Conservation (phyloP, 139 green algal species). For the Eudorina sp. region DNA sequence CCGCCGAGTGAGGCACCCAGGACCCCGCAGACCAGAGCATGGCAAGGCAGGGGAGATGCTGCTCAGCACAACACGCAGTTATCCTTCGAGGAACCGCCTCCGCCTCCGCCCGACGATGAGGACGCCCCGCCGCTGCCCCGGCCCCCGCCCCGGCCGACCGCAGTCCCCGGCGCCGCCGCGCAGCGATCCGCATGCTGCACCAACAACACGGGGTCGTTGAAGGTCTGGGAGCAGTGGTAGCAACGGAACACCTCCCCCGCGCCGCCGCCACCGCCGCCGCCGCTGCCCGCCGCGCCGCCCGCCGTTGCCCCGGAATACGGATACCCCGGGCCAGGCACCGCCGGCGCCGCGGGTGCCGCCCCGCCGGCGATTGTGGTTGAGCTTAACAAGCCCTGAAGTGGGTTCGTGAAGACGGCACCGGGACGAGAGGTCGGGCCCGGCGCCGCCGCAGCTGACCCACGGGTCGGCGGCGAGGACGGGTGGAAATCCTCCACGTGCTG, state of each 20-base stretch:
- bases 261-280: background rate
- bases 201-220: constrained; percentile 51
- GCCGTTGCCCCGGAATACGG: background rate
- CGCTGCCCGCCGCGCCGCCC: background rate
- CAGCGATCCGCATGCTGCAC: constrained; percentile 49
- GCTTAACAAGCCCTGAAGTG: background rate
- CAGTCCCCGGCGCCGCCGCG: background rate
- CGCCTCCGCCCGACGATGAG: background rate
- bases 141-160: background rate
- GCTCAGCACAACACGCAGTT: constrained; percentile 9
- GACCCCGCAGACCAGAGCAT: too few species aligned
- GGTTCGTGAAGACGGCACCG: background rate
- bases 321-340: background rate
- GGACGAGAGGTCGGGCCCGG: background rate
- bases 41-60: too few species aligned
- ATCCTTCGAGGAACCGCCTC: background rate
- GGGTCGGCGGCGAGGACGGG: background rate
- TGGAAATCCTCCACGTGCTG: constrained; percentile 63
- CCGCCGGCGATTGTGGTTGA: constrained; percentile 20
- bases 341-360: background rate
- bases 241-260: constrained; percentile 45
- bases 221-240: constrained; percentile 26
- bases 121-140: constrained; percentile 17
- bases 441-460: background rate
- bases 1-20: too few species aligned